Base-by-base conservation (phyloP, 2,329 filamentous ascomycete genomes). In the Botrytis squamosa region DNA sequence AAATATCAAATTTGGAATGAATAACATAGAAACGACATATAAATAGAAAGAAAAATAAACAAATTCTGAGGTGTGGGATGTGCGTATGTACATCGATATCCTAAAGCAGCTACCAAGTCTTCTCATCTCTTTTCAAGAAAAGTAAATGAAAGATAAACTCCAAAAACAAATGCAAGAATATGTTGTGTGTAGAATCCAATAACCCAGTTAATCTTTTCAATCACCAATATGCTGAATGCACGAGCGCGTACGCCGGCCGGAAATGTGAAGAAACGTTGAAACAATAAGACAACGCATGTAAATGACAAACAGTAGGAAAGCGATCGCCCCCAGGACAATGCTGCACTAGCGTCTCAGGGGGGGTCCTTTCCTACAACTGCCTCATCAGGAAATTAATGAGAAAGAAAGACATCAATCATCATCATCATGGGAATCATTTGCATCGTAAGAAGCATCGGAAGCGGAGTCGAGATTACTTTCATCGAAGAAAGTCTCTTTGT, bases 291-390 rank as follows among this genome's bases (percentile, higher is more conserved):
- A 70, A 70, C 55, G 68, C 68, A 63, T 63, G 68, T 63, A 70
- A 52, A 72, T 68, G 63, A 59, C 71, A 46, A 65, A 62, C 25
- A 68, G 33, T 46, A 60, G 42, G 68, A 71, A 77, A 63, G 65
- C 63, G 49, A 69, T 33, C 38, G 52, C 49, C 49, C 72, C 71
- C 64, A 64, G 75, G 78, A 78, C 78, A 75, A 77, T 80, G 80
- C 80, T 81, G 80, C 80, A 80, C 80, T 81, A 81, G 80, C 80
- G 76, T 80, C 79, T 78, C 76, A 67, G 75, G 73, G 72, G 75
- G 75, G 73, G 70, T 66, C 40, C n/a, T 70, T 67, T 57, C 75
- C 75, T 73, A 76, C 73, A 71, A 71, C 63, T 73, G 72, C 73
- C 74, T 74, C 74, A 70, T 73, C 70, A 60, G 52, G 36, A 59